These are phyloP conservation scores for Colletotrichum tropicicola DNA, from an alignment of 2,329 filamentous ascomycete species.

Conservation along the genomic window DNA sequence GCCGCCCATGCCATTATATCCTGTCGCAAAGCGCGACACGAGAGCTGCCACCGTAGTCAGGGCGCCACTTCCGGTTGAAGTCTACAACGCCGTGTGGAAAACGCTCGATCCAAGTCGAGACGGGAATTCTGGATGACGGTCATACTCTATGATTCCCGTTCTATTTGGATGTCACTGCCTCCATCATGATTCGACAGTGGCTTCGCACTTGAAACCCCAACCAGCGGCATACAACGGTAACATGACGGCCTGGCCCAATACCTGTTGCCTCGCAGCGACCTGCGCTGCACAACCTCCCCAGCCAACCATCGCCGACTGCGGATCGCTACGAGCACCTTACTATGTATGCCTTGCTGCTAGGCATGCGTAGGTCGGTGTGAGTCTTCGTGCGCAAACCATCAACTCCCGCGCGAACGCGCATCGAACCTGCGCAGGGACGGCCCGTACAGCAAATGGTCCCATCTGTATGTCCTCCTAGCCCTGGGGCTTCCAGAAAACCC, in stretches of 20 bases:
- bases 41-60: neutral
- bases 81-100: too few species aligned
- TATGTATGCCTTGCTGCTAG: slow-evolving; percentile 1
- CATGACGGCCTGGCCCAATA: slow-evolving; percentile 21
- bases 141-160: neutral
- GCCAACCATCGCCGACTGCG: slow-evolving; percentile 4
- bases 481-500: too few species aligned
- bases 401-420: slow-evolving; percentile 3
- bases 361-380: neutral
- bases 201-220: slow-evolving; percentile 22
- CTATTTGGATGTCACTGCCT: neutral
- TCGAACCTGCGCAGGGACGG: neutral
- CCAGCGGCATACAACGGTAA: slow-evolving; percentile 28
- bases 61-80: neutral
- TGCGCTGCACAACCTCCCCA: slow-evolving; percentile 3
- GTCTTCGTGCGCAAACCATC: slow-evolving; percentile 10
- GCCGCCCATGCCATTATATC: slow-evolving; percentile 9
- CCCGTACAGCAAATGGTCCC: too few species aligned
- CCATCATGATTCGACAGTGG: slow-evolving; percentile 21
- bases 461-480: too few species aligned
- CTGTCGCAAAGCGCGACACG: slow-evolving; percentile 17
- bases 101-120: too few species aligned
- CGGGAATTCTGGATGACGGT: too few species aligned
- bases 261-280: slow-evolving; percentile 4
- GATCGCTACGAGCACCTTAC: slow-evolving; percentile 12